These are phyloP conservation scores for Hypomyces rosellus DNA, from an alignment of 2,329 filamentous ascomycete genomes.

Conservation along the genomic window DNA sequence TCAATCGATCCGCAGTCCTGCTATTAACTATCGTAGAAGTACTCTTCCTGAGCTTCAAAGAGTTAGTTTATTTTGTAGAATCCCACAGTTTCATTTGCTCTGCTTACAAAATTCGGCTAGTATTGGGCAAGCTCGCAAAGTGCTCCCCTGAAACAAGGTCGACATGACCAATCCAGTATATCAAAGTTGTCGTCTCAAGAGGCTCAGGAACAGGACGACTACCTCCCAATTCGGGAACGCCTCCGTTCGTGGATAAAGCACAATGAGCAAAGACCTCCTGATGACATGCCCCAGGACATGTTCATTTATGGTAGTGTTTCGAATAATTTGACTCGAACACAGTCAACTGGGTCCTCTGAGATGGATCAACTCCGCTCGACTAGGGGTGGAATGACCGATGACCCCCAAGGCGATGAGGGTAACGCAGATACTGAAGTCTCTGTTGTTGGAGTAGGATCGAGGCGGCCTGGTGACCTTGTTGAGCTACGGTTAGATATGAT, in stretches of 20 bases:
- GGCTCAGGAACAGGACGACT: conserved; percentile 4
- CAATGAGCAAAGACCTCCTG: conserved; percentile 23
- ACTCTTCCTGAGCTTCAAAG: conserved; percentile 1
- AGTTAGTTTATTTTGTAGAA: conserved; percentile 1
- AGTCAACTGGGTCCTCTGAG: conserved; percentile 27
- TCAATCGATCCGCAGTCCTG: not conserved
- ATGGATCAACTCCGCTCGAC: conserved; percentile 23
- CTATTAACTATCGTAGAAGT: not conserved
- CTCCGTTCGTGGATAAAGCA: conserved; percentile 36
- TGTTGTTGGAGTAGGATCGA: conserved; percentile 20
- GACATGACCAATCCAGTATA: conserved; percentile 7
- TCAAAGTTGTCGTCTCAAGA: not conserved
- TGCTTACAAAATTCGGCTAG: conserved; percentile 9
- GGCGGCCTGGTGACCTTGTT: conserved; percentile 43
- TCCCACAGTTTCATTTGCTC: not conserved
- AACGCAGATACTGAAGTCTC: conserved; percentile 20
- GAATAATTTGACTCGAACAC: conserved; percentile 28
- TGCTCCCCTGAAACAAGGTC: not conserved
- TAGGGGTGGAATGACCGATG: conserved; percentile 19
- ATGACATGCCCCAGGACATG: conserved; percentile 19
- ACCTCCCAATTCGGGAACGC: conserved; percentile 31
- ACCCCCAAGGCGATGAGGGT: conserved; percentile 22
- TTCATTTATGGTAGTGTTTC: conserved; percentile 21
- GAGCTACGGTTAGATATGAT: conserved; percentile 35
- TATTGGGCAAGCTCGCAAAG: conserved; percentile 13